Evolutionary conservation across 805 yeast species (phyloP), one percentile per base, ranked within the genome.

Genomic region (Pichia paraexigua): DNA sequence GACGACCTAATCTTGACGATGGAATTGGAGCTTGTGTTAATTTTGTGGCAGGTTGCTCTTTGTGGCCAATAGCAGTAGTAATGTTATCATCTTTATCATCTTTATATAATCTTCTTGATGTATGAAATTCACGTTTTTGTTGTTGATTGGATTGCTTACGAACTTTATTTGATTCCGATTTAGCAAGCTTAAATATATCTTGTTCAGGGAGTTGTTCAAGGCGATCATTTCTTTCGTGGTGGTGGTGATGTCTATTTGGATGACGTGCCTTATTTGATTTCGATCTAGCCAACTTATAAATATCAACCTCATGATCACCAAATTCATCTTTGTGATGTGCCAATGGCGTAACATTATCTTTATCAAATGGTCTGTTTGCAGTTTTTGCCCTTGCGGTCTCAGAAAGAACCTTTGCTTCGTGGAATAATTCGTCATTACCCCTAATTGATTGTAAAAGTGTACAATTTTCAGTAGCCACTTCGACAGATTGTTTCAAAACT

Each of bases 1-100:
- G 75, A 54, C 99, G 75, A 22, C 90, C 87, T n/a, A 94, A 67
- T 60, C 97, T 79, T 1, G 95, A 78, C 20, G 91, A 75, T 3
- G 99, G 99, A 18, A 94, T 94, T 44, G 86, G 79, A 1, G 94
- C 79, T 50, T 76, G 76, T 37, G 79, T 67, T 76, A 81, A 66
- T 54, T 78, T 77, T 57, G 74, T 67, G 35, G 68, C 72, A n/a
- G 67, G 67, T 50, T 64, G 65, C 9, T 59, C 65, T n/a, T 64
- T 61, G 49, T 59, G 64, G 1, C 74, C 74, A 37, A 68, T 53
- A 1, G 62, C 37, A 17, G 21, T 54, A 43, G 4, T 28, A 21
- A 24, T 28, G 21, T 27, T 28, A 48, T 52, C 20, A 24, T 50
- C 37, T 20, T 52, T 47, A 12, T 47, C 27, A 20, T 45, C 47